Percentiles rank a stretch among this genome's conserved stretches.
Conservation (phyloP, 768 basidiomycete genomes). For the Amanita rimosa region DNA sequence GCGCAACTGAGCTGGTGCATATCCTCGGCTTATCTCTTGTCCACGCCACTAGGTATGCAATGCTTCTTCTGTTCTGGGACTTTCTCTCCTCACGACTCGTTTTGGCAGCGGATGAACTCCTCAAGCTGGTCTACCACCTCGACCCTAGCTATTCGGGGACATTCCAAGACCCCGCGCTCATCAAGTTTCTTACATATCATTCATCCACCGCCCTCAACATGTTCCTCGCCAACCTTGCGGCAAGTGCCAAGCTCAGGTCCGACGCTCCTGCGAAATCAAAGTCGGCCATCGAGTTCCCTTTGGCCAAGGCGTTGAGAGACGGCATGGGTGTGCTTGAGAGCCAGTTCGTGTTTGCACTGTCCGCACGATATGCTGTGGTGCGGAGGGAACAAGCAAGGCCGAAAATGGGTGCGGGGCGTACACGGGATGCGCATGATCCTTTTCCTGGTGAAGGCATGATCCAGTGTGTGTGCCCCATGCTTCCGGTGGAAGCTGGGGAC, state of each 20-base stretch:
- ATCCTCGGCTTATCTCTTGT: conserved; percentile 53
- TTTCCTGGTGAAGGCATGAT: conserved; percentile 1
- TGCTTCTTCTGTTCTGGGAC: neutral
- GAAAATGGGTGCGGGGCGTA: neutral
- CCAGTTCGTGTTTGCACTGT: conserved; percentile 29
- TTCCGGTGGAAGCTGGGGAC: neutral
- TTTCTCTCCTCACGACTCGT: neutral
- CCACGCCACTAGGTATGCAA: conserved; percentile 40
- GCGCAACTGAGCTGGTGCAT: conserved; percentile 55
- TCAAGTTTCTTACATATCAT: conserved; percentile 77
- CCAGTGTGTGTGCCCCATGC: conserved; percentile 1
- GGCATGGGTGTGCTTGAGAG: conserved; percentile 27
- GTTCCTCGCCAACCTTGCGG: conserved; percentile 40
- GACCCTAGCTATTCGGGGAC: conserved; percentile 69
- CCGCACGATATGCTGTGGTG: conserved; percentile 13
- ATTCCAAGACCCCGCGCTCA: conserved; percentile 61
- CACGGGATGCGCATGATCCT: neutral
- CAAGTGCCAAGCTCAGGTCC: conserved; percentile 12
- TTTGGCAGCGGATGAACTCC: conserved; percentile 61
- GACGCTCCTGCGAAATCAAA: neutral
- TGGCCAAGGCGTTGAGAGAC: conserved; percentile 11
- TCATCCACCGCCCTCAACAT: conserved; percentile 78
- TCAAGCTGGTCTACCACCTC: conserved; percentile 69
- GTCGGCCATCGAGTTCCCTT: neutral
- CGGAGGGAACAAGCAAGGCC: neutral